These are phyloP conservation scores for Melampsora americana DNA, from an alignment of 1,284 basidiomycete genomes.

Conservation along the genomic window DNA sequence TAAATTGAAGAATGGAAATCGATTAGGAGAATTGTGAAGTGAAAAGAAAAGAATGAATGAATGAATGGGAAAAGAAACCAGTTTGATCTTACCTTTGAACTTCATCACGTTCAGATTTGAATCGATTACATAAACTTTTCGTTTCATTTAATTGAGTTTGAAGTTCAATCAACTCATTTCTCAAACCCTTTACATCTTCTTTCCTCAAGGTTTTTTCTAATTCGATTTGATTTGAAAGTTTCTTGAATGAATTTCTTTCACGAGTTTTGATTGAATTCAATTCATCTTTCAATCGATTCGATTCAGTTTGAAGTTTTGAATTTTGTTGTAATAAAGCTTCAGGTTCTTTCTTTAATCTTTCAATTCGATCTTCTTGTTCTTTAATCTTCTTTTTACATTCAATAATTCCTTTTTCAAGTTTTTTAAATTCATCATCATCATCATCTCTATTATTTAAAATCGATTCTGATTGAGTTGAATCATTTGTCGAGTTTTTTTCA, in stretches of 20 bases:
- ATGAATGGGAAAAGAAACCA: no score
- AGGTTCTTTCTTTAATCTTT: neutral
- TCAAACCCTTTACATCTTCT: neutral
- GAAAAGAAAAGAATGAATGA: neutral
- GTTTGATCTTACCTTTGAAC: neutral
- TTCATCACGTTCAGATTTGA: constrained; percentile 6
- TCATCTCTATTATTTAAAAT: no score
- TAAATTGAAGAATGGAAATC: neutral
- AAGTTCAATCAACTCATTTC: neutral
- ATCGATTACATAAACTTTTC: neutral
- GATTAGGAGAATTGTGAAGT: no score
- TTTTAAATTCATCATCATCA: neutral
- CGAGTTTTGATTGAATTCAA: neutral
- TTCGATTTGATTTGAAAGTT: no score
- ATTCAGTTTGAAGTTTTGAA: neutral
- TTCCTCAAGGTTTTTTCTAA: no score
- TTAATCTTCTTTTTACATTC: neutral
- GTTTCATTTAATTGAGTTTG: neutral
- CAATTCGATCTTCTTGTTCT: neutral
- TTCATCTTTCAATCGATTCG: neutral
- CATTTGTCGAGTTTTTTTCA: no score
- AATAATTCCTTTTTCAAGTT: neutral
- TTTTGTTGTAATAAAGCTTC: neutral
- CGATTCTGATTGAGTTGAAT: no score
- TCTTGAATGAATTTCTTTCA: neutral